phyloP scores from a whole-genome alignment of 148 eudicot genomes.

The Pouteria glomerata region DNA sequence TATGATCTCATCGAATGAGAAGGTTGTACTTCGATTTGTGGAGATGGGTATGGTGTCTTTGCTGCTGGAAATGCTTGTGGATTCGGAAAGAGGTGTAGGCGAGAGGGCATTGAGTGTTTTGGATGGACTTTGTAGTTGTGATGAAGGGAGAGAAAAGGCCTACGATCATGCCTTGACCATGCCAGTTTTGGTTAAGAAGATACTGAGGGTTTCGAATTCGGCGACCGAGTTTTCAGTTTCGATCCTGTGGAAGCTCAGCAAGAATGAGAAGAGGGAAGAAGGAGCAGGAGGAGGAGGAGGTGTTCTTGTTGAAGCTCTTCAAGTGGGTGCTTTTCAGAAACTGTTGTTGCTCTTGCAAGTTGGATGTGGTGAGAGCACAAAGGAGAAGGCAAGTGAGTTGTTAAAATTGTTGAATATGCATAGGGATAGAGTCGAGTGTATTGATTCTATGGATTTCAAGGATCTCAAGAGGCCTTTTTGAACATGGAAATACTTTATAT shows the following conservation, averaged over 20 bases:
- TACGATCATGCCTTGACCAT: slow-evolving; percentile 39
- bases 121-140: slow-evolving; percentile 35
- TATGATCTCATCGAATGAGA: slow-evolving; percentile 24
- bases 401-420: slow-evolving; percentile 52
- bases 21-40: slow-evolving; percentile 17
- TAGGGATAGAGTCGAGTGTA: slow-evolving; percentile 55
- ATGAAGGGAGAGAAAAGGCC: slow-evolving; percentile 35
- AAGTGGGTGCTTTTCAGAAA: slow-evolving; percentile 85
- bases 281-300: slow-evolving; percentile 27
- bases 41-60: slow-evolving; percentile 40
- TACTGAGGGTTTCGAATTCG: slow-evolving; percentile 57
- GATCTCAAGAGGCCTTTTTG: slow-evolving; percentile 60
- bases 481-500: background rate
- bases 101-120: slow-evolving; percentile 63
- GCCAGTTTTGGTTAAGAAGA: slow-evolving; percentile 73
- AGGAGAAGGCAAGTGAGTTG: slow-evolving; percentile 60
- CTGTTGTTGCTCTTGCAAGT: slow-evolving; percentile 63
- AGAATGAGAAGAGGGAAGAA: slow-evolving; percentile 21
- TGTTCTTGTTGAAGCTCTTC: slow-evolving; percentile 56
- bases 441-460: slow-evolving; percentile 73
- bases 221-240: slow-evolving; percentile 73
- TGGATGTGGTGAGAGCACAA: slow-evolving; percentile 52
- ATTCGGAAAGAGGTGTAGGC: slow-evolving; percentile 43
- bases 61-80: slow-evolving; percentile 60
- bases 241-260: slow-evolving; percentile 45